Percentiles rank a stretch among this genome's conserved stretches.
Conservation (phyloP, 2,329 filamentous ascomycete genomes). For the Amylocarpus encephaloides region DNA sequence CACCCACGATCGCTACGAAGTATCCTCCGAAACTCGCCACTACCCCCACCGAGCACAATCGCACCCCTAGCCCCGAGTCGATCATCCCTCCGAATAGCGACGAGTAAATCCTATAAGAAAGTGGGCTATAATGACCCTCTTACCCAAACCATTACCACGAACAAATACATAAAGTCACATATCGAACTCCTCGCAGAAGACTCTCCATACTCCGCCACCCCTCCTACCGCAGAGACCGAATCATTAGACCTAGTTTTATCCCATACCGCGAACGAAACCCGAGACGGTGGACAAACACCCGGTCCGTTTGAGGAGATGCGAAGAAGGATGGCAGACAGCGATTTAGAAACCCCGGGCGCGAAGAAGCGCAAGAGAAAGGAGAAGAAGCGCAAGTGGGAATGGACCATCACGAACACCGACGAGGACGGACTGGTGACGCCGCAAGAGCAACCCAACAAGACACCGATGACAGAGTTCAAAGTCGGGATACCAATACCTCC, state of each 20-base stretch:
- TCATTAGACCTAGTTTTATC: conserved; percentile 45
- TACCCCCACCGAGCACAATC: conserved; percentile 46
- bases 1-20: conserved; percentile 54
- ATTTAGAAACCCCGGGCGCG: conserved; percentile 21
- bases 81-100: conserved; percentile 46
- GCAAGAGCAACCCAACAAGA: conserved; percentile 33
- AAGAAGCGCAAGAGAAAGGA: conserved; percentile 50
- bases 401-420: conserved; percentile 45
- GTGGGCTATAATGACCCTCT: conserved; percentile 59
- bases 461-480: conserved; percentile 6
- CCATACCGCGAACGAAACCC: conserved; percentile 48
- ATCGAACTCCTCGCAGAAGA: conserved; percentile 57
- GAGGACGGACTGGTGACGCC: conserved; percentile 37
- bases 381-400: conserved; percentile 59
- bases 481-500: conserved; percentile 6
- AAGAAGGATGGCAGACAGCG: conserved; percentile 45
- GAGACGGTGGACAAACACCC: conserved; percentile 56
- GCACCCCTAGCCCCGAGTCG: conserved; percentile 48
- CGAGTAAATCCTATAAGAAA: conserved; percentile 39
- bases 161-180: conserved; percentile 55
- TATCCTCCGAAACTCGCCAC: conserved; percentile 60
- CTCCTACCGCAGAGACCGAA: conserved; percentile 31
- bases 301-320: conserved; percentile 59
- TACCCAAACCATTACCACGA: conserved; percentile 57
- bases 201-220: conserved; percentile 24